These are phyloP conservation scores for Ganoderma sinense DNA, from an alignment of 1,284 basidiomycete genomes.

Conservation along the genomic window DNA sequence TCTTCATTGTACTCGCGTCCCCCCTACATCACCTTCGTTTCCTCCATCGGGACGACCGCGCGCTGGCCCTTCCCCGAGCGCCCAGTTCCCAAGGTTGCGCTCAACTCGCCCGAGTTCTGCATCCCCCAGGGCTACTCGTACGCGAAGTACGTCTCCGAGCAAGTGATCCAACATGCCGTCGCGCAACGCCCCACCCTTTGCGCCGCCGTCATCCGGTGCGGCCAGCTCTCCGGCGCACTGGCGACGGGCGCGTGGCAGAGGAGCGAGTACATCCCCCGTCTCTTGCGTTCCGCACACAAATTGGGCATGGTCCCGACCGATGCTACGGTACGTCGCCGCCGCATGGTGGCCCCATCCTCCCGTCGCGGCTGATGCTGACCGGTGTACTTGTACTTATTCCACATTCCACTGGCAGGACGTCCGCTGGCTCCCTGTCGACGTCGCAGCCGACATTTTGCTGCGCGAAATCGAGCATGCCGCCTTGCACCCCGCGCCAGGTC, in stretches of 20 bases:
- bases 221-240: slow-evolving; percentile 31
- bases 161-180: slow-evolving; percentile 25
- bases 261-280: slow-evolving; percentile 31
- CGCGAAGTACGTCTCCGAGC: slow-evolving; percentile 34
- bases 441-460: slow-evolving; percentile 16
- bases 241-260: slow-evolving; percentile 31
- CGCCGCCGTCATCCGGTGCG: slow-evolving; percentile 28
- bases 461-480: slow-evolving; percentile 14
- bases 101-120: slow-evolving; percentile 25
- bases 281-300: slow-evolving; percentile 22
- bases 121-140: slow-evolving; percentile 31
- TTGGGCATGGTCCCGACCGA: slow-evolving; percentile 27
- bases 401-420: too few relatives aligned
- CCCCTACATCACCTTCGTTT: slow-evolving; percentile 38
- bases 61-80: slow-evolving; percentile 13
- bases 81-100: slow-evolving; percentile 27
- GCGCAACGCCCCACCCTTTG: slow-evolving; percentile 16
- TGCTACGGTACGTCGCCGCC: slow-evolving; percentile 15
- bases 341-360: too few relatives aligned
- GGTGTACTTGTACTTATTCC: background rate
- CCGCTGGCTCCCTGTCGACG: slow-evolving; percentile 19
- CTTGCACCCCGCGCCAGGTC: slow-evolving; percentile 9
- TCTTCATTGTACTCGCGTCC: slow-evolving; percentile 22
- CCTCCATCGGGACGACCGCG: slow-evolving; percentile 36
- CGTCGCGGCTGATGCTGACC: too few relatives aligned